These are phyloP conservation scores for Solanum acaule DNA, from an alignment of 257 asterid species.

Conservation along the genomic window DNA sequence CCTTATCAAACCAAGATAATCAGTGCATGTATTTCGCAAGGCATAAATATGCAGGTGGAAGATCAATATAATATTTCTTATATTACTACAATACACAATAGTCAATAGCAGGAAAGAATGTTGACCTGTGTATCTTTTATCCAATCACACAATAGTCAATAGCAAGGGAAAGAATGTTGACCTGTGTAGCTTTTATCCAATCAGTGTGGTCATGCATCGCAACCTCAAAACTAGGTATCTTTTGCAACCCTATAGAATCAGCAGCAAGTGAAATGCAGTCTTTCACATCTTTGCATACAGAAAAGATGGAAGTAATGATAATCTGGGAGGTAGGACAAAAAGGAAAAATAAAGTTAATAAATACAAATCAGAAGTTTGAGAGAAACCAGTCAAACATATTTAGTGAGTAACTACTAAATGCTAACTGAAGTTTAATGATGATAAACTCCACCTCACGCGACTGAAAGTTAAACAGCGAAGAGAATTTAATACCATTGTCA, in stretches of 20 bases:
- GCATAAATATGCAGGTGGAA: not conserved
- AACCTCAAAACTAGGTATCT: slow-evolving; percentile 50
- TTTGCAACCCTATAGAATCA: slow-evolving; percentile 71
- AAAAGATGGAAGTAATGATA: slow-evolving; percentile 54
- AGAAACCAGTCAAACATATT: not conserved
- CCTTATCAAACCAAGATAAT: not conserved
- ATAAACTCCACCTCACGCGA: not conserved
- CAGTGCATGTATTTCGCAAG: not conserved
- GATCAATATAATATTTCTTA: not conserved
- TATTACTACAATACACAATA: not conserved
- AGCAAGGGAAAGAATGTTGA: slow-evolving; percentile 1
- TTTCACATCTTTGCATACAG: slow-evolving; percentile 57
- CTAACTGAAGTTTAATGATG: not conserved
- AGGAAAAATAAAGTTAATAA: not conserved
- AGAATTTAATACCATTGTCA: slow-evolving; percentile 20
- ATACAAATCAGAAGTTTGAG: not conserved
- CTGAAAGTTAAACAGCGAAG: slow-evolving; percentile 8
- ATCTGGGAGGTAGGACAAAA: slow-evolving; percentile 35
- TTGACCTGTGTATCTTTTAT: slow-evolving; percentile 60
- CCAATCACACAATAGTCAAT: slow-evolving; percentile 38
- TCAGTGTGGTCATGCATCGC: slow-evolving; percentile 60
- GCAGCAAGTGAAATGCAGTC: slow-evolving; percentile 71
- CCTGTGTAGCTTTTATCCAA: slow-evolving; percentile 79
- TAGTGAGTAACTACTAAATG: not conserved
- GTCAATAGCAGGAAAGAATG: not conserved